Evolutionary conservation across 1,284 basidiomycete species (phyloP).

Genomic region (Boletus semigastroideus): DNA sequence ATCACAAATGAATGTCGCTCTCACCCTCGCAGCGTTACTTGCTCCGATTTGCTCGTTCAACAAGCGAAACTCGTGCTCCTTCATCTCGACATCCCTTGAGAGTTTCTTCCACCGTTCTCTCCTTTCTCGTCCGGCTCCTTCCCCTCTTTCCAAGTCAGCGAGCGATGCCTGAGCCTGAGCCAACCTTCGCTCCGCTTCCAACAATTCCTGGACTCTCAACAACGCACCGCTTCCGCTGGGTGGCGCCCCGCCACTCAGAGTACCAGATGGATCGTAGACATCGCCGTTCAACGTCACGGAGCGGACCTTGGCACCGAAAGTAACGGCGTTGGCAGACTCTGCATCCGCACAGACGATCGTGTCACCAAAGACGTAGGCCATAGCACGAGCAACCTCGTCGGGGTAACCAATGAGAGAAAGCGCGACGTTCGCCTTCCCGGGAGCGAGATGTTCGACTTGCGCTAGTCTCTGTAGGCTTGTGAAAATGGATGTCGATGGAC

Average conservation of each 20-base stretch:
- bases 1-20: slow-evolving; percentile 20
- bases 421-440: slow-evolving; percentile 83
- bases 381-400: slow-evolving; percentile 84
- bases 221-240: slow-evolving; percentile 77
- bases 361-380: slow-evolving; percentile 93
- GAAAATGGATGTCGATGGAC: background rate
- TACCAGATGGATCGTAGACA: slow-evolving; percentile 95
- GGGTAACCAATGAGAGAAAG: slow-evolving; percentile 86
- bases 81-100: slow-evolving; percentile 80
- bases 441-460: slow-evolving; percentile 75
- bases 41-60: slow-evolving; percentile 85
- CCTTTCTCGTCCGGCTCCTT: slow-evolving; percentile 51
- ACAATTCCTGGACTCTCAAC: slow-evolving; percentile 83
- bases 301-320: slow-evolving; percentile 74
- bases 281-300: slow-evolving; percentile 96
- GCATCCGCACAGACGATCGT: slow-evolving; percentile 92
- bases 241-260: slow-evolving; percentile 89
- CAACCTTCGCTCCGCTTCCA: slow-evolving; percentile 57
- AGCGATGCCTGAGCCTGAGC: slow-evolving; percentile 54
- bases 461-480: slow-evolving; percentile 64
- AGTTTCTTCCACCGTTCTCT: slow-evolving; percentile 73
- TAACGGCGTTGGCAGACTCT: slow-evolving; percentile 85
- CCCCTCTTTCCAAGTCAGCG: slow-evolving; percentile 57
- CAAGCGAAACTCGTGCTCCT: slow-evolving; percentile 82
- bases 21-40: slow-evolving; percentile 86